A percentile compares a stretch with the other conserved stretches of the same genome.
Evolutionary conservation across 1,284 basidiomycete genomes (phyloP).

Genomic region (Retiboletus fuscus): DNA sequence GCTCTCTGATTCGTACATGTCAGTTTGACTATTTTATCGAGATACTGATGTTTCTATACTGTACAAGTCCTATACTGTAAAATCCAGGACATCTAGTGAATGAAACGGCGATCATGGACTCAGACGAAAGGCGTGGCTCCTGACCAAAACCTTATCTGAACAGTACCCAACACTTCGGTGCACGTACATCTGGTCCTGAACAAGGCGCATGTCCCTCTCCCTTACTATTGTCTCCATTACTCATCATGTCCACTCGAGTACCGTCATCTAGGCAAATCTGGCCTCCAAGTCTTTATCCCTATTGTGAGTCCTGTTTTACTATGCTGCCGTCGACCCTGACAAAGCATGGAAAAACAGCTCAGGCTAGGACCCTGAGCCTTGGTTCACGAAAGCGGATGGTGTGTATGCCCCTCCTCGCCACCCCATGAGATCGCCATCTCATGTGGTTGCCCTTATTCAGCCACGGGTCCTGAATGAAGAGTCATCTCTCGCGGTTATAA

Average conservation of each 20-base stretch:
- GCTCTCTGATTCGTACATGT: too few species aligned
- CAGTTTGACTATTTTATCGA: too few species aligned
- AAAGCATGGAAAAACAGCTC: too few species aligned
- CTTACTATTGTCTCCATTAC: background rate
- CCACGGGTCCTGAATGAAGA: conserved; percentile 62
- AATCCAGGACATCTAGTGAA: too few species aligned
- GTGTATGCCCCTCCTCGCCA: conserved; percentile 10
- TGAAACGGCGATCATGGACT: too few species aligned
- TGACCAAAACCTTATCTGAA: too few species aligned
- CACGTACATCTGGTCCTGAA: too few species aligned
- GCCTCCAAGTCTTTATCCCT: conserved; percentile 63
- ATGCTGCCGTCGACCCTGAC: background rate
- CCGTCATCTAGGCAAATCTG: conserved; percentile 60
- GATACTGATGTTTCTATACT: too few species aligned
- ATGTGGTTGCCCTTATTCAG: conserved; percentile 33
- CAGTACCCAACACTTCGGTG: too few species aligned
- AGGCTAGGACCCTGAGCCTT: conserved; percentile 62
- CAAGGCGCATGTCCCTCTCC: too few species aligned
- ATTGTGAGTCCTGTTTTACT: conserved; percentile 46
- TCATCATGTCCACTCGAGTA: conserved; percentile 45
- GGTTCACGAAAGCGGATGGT: conserved; percentile 56
- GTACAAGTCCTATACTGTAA: too few species aligned
- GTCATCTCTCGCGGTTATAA: conserved; percentile 52
- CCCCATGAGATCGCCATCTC: background rate
- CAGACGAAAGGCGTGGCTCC: too few species aligned